Conservation (phyloP, 2,329 filamentous ascomycete species). For the Nakataea oryzae region DNA sequence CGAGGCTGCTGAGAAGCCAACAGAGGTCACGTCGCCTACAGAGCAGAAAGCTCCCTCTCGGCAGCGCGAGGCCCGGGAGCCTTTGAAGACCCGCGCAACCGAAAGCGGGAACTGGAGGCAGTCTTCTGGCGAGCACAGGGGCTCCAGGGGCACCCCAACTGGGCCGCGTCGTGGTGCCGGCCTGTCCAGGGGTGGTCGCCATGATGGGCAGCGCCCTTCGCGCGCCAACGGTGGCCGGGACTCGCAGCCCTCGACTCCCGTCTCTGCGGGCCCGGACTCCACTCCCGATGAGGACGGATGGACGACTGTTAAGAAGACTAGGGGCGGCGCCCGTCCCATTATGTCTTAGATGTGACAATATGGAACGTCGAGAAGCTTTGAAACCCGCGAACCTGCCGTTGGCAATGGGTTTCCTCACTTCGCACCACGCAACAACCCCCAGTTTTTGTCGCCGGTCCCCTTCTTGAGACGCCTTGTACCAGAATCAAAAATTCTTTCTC, state of each 20-base stretch:
- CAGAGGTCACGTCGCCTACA: conserved; percentile 10
- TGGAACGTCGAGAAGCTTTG: neutral
- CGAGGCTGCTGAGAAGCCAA: conserved; percentile 17
- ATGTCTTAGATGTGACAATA: conserved; percentile 1
- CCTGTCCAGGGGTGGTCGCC: conserved; percentile 31
- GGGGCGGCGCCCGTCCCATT: neutral
- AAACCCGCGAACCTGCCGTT: neutral
- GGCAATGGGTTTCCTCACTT: neutral
- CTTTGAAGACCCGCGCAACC: conserved; percentile 42
- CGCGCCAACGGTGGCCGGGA: conserved; percentile 36
- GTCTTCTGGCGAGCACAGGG: conserved; percentile 35
- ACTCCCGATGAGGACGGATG: conserved; percentile 48
- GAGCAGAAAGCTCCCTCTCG: conserved; percentile 37
- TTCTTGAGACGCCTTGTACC: neutral
- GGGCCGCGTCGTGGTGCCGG: conserved; percentile 30
- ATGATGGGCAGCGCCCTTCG: conserved; percentile 32
- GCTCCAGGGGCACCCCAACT: conserved; percentile 32
- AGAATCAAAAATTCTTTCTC: neutral
- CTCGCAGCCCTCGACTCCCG: conserved; percentile 20
- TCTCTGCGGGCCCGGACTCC: conserved; percentile 17
- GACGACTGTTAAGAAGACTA: conserved; percentile 38
- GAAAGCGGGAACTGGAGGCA: conserved; percentile 54
- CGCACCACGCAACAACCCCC: no score
- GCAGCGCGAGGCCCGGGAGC: conserved; percentile 24
- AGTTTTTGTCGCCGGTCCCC: neutral